These are phyloP conservation scores for Trichophyton benhamiae DNA, from an alignment of 2,329 filamentous ascomycete species.

Conservation along the genomic window DNA sequence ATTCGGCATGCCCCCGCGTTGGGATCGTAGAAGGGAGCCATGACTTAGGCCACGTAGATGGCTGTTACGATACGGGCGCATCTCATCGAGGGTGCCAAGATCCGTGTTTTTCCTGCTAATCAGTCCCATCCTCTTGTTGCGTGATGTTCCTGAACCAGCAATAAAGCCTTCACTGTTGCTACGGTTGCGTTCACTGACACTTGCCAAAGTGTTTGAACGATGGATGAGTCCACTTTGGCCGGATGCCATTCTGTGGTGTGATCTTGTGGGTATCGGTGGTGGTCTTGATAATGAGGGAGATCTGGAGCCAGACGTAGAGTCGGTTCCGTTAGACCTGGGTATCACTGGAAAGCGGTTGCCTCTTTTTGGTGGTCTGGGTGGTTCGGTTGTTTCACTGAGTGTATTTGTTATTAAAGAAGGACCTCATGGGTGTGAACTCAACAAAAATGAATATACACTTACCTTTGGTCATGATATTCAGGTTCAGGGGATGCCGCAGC, in stretches of 20 bases:
- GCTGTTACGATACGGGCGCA: slow-evolving; percentile 39
- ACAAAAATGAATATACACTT: background rate
- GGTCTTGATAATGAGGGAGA: slow-evolving; percentile 56
- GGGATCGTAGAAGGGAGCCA: slow-evolving; percentile 39
- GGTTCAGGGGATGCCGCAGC: slow-evolving; percentile 28
- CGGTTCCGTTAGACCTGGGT: slow-evolving; percentile 46
- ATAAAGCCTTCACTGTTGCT: slow-evolving; percentile 51
- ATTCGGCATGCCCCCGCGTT: slow-evolving; percentile 22
- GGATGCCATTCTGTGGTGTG: slow-evolving; percentile 56
- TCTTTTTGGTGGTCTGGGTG: slow-evolving; percentile 55
- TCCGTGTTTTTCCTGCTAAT: slow-evolving; percentile 46
- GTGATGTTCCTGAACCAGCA: slow-evolving; percentile 34
- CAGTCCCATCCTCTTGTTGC: slow-evolving; percentile 49
- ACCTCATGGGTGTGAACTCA: no score
- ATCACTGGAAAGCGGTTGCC: slow-evolving; percentile 49
- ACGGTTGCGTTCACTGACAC: slow-evolving; percentile 49
- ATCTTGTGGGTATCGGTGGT: slow-evolving; percentile 67
- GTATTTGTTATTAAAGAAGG: background rate
- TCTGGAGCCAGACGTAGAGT: slow-evolving; percentile 50
- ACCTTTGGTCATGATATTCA: slow-evolving; percentile 26
- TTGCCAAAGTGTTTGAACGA: slow-evolving; percentile 49
- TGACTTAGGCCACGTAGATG: slow-evolving; percentile 48
- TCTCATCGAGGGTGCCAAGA: slow-evolving; percentile 42
- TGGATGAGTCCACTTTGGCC: slow-evolving; percentile 26
- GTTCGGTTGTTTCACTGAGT: slow-evolving; percentile 61